Evolutionary conservation across 2,329 filamentous ascomycete species (phyloP).

Genomic region (Trichocomaceae sp.): DNA sequence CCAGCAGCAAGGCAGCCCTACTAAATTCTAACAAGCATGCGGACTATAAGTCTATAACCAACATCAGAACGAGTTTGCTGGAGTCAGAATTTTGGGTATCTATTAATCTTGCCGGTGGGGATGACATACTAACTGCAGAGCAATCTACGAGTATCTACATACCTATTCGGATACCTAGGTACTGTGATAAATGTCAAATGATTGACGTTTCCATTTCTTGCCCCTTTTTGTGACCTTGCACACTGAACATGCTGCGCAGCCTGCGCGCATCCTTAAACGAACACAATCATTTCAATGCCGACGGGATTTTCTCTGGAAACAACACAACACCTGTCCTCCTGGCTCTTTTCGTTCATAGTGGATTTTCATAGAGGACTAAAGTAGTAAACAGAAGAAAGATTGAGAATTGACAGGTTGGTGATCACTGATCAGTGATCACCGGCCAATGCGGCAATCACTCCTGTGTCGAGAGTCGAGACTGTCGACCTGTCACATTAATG

Average conservation of each 20-base stretch:
- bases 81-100: neutral
- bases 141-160: too few species aligned
- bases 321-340: neutral
- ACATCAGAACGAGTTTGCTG: neutral
- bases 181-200: neutral
- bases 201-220: neutral
- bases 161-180: too few species aligned
- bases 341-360: neutral
- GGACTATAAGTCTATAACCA: too few species aligned
- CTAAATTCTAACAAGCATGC: too few species aligned
- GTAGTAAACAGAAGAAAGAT: neutral
- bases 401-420: neutral
- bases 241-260: neutral
- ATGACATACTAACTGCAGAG: too few species aligned
- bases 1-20: neutral
- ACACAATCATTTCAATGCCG: neutral
- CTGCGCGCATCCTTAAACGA: neutral
- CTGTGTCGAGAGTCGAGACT: neutral
- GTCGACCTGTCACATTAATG: constrained; percentile 2
- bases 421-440: constrained; percentile 1
- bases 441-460: neutral
- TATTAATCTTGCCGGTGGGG: neutral
- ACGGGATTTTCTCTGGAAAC: neutral
- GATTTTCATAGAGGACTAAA: neutral
- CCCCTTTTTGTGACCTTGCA: neutral